Base-by-base conservation (phyloP, 202 grass and related monocot genomes). In the Tripidium arundinaceum region DNA sequence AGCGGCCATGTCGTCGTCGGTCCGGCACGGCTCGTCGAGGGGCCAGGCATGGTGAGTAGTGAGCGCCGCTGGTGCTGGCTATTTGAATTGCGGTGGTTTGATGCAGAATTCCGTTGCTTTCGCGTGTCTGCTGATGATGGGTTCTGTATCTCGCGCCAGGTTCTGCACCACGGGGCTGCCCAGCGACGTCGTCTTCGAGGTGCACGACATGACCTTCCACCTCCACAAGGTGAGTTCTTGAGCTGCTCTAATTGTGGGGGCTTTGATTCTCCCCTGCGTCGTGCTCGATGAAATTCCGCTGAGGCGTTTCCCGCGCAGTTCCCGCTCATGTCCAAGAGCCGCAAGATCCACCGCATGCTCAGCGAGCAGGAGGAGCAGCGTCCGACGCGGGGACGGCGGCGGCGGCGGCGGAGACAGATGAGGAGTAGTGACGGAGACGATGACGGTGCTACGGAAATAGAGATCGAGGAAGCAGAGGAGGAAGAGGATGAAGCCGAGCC, bases 131-230 rank as follows among this genome's bases (percentile, higher is more conserved):
- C 18, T 49, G 46, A 28, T 54, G 7, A 54, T 57, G 81, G 33
- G 25, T n/a, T 61, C 15, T 78, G 2, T 25, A 18, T 15, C 9
- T 18, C 49, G 2, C 14, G 24, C 29, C 75, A 98, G 95, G 95
- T 98, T 98, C 84, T 98, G 95, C 83, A 98, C 92, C 80, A 95
- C 95, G 24, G 95, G 95, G 70, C 77, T 98, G 54, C 95, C 92
- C 27, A 95, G 90, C 84, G 95, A 98, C 88, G 86, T 93, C 77
- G 86, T 91, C 11, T 86, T 98, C 72, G 86, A 95, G 83, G 95
- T 98, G 12, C 68, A 89, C 10, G 90, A 91, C 77, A 98, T 98
- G 95, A 84, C 59, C 80, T 98, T 98, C 88, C 95, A 98, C 74
- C 92, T 98, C 77, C 95, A 98, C 50, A 98, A 85, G 95, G 95